These are phyloP conservation scores for Cutaneotrichosporon curvatum DNA, from an alignment of 1,284 basidiomycete species.

Conservation along the genomic window DNA sequence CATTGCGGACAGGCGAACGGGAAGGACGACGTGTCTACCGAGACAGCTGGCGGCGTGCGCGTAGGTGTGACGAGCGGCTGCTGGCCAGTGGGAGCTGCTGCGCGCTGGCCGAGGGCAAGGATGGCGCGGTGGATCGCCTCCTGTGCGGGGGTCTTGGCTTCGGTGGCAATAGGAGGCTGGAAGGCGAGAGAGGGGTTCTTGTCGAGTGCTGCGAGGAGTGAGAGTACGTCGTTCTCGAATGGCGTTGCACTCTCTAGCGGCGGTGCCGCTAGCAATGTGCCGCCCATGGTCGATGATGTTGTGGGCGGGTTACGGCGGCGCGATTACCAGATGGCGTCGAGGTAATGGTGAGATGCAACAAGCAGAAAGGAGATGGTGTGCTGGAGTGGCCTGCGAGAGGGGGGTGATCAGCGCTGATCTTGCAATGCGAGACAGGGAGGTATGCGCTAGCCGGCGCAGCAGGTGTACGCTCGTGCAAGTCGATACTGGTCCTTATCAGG, in stretches of 20 bases:
- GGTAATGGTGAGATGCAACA: too few species aligned
- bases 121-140: conserved; percentile 37
- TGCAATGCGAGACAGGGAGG: too few species aligned
- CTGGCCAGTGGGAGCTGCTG: conserved; percentile 3
- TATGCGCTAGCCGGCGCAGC: too few species aligned
- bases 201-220: conserved; percentile 30
- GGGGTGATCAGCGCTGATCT: too few species aligned
- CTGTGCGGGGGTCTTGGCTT: conserved; percentile 31
- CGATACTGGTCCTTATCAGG: too few species aligned
- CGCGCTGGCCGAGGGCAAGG: conserved; percentile 31
- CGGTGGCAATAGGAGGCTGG: conserved; percentile 21
- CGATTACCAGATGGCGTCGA: too few species aligned
- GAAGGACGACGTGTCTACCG: conserved; percentile 20
- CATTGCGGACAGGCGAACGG: conserved; percentile 22
- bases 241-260: conserved; percentile 9
- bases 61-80: conserved; percentile 2
- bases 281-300: too few species aligned
- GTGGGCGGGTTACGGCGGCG: too few species aligned
- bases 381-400: too few species aligned
- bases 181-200: conserved; percentile 36
- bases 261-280: too few species aligned
- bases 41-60: conserved; percentile 27
- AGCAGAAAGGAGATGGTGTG: too few species aligned
- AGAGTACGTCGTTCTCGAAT: conserved; percentile 35
- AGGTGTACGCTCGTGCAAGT: too few species aligned